Percentiles rank a stretch among this genome's conserved stretches.
Evolutionary conservation across 2,329 filamentous ascomycete species (phyloP).

Genomic region (Aspergillus sp.): DNA sequence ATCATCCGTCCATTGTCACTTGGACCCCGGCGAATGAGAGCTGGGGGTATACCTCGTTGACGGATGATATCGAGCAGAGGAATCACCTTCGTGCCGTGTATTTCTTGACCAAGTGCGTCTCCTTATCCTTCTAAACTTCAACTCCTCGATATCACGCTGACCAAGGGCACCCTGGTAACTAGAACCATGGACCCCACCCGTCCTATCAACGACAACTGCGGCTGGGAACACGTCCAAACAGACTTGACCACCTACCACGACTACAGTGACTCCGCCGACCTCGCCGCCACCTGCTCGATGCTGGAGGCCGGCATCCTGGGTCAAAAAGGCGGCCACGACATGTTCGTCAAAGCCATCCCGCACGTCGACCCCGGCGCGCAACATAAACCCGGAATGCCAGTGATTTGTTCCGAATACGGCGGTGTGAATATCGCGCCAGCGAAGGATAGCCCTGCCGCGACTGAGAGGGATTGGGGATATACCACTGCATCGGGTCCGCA

Average conservation of each 20-base stretch:
- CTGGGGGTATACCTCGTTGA: slow-evolving; percentile 57
- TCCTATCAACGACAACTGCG: slow-evolving; percentile 63
- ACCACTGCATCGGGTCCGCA: slow-evolving; percentile 55
- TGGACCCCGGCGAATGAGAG: slow-evolving; percentile 60
- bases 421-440: slow-evolving; percentile 57
- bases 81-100: slow-evolving; percentile 58
- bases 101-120: slow-evolving; percentile 52
- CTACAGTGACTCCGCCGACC: slow-evolving; percentile 51
- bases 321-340: slow-evolving; percentile 43
- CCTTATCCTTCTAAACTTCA: too few relatives aligned
- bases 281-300: slow-evolving; percentile 48
- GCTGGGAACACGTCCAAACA: slow-evolving; percentile 60
- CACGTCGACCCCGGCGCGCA: slow-evolving; percentile 41
- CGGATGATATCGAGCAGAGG: slow-evolving; percentile 49
- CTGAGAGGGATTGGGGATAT: slow-evolving; percentile 57
- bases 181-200: slow-evolving; percentile 53
- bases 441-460: slow-evolving; percentile 26
- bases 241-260: slow-evolving; percentile 63
- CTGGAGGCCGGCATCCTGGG: slow-evolving; percentile 46
- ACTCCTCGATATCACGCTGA: not conserved
- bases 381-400: slow-evolving; percentile 49
- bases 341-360: slow-evolving; percentile 45
- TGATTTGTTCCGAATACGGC: slow-evolving; percentile 61
- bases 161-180: not conserved
- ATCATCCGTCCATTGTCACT: slow-evolving; percentile 55